Evolutionary conservation across 305 asterid genomes (phyloP), one percentile per base, ranked within the genome.

Genomic region (Ajuga reptans): DNA sequence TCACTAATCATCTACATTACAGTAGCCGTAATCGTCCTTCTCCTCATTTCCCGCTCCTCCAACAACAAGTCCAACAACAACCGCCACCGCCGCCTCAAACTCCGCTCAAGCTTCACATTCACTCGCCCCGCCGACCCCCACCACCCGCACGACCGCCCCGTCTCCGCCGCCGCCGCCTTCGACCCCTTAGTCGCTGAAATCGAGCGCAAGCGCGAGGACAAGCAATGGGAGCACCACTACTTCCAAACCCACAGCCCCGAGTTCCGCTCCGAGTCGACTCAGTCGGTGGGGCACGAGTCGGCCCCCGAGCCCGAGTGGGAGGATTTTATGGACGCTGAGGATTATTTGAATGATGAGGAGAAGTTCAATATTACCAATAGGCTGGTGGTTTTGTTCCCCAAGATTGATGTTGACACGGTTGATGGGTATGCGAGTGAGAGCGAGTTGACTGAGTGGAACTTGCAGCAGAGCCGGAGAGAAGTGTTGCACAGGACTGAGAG

Each of bases 251-350:
- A 82, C 79, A 86, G 86, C 73, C 72, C 86, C 34, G 85, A 84
- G 60, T 76, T n/a, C 64, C 36, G 58, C 14, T 39, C 70, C 42
- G 69, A 72, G 59, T 64, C 84, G 80, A 16, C 79, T 49, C 65
- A 68, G 31, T 21, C 75, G 1, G 0, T 29, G 45, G 79, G 78
- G 4, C 80, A 65, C 67, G 91, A 87, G 73, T 73, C 92, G 69
- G 49, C 89, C 43, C 55, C 89, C 43, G 89, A 91, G 79, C 96
- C 97, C 51, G 99, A 90, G 81, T 87, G 96, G 99, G 96, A 85
- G 81, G 96, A 94, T 62, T 86, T 89, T 76, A 77, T 83, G 86
- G 79, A 87, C 76, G 97, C 91, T 16, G 97, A 94, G 83, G 99
- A 94, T 77, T 94, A 91, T 71, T 69, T 94, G 76, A 91, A 94